phyloP scores from a whole-genome alignment of 805 yeast species.

The Ogataea methanolica region DNA sequence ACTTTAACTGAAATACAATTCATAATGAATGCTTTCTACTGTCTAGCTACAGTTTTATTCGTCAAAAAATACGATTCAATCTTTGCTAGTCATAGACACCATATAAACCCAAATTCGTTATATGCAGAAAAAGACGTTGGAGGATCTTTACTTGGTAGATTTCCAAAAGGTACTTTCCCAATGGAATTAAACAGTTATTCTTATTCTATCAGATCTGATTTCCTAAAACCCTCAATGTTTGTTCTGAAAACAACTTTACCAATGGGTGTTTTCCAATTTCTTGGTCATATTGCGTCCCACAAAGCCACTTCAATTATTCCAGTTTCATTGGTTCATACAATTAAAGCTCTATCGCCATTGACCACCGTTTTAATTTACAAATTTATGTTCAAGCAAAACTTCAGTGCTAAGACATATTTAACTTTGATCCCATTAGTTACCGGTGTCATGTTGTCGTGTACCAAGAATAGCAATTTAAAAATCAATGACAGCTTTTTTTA shows the following conservation, averaged over 20 bases:
- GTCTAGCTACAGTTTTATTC: conserved; percentile 34
- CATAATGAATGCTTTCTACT: conserved; percentile 59
- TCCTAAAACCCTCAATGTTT: conserved; percentile 50
- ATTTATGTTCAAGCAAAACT: conserved; percentile 51
- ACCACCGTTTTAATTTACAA: conserved; percentile 81
- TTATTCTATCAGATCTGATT: conserved; percentile 29
- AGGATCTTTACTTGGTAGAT: conserved; percentile 20
- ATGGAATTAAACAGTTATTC: conserved; percentile 24
- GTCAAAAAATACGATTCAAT: conserved; percentile 32
- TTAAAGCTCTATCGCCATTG: conserved; percentile 87
- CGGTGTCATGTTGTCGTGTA: conserved; percentile 84
- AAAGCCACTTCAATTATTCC: conserved; percentile 90
- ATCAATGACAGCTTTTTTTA: conserved; percentile 25
- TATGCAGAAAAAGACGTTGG: conserved; percentile 16
- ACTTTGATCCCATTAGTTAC: conserved; percentile 73
- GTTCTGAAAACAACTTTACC: conserved; percentile 72
- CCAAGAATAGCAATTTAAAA: conserved; percentile 32
- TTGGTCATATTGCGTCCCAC: conserved; percentile 88
- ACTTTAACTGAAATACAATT: conserved; percentile 88
- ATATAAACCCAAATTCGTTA: conserved; percentile 31
- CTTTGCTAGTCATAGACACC: conserved; percentile 23
- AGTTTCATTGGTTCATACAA: conserved; percentile 91
- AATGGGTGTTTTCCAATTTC: conserved; percentile 90
- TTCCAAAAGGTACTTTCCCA: conserved; percentile 52
- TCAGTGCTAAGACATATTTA: conserved; percentile 62